phyloP scores from a whole-genome alignment of 2,329 filamentous ascomycete species.

The Dendryphion nanum region DNA sequence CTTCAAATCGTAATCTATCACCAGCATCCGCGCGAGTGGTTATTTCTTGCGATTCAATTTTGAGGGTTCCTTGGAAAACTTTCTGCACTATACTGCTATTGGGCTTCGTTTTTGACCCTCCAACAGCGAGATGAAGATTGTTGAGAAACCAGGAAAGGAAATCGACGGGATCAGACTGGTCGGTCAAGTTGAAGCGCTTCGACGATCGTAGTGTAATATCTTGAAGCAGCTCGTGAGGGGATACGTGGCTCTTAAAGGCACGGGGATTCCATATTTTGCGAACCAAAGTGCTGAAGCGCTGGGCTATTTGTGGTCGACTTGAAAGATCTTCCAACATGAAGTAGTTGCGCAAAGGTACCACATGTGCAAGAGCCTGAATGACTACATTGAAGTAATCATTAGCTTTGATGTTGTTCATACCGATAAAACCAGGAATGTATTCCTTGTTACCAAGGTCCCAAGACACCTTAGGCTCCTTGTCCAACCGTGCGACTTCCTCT shows the following conservation, averaged over 20 bases:
- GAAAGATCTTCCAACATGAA: constrained; percentile 83
- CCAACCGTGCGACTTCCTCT: constrained; percentile 75
- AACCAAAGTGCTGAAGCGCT: constrained; percentile 83
- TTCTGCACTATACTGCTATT: constrained; percentile 84
- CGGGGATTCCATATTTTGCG: constrained; percentile 98
- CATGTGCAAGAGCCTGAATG: constrained; percentile 87
- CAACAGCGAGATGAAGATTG: constrained; percentile 86
- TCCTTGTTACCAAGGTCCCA: constrained; percentile 80
- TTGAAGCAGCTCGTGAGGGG: constrained; percentile 93
- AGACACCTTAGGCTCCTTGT: constrained; percentile 61
- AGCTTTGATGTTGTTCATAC: constrained; percentile 99
- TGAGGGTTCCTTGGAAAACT: constrained; percentile 89
- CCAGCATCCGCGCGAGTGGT: constrained; percentile 85
- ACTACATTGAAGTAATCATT: constrained; percentile 99
- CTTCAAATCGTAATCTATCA: constrained; percentile 89
- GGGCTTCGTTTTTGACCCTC: constrained; percentile 83
- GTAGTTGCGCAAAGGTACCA: constrained; percentile 84
- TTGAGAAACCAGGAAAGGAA: constrained; percentile 98
- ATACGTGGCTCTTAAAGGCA: constrained; percentile 95
- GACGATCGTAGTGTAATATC: constrained; percentile 87
- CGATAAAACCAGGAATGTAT: constrained; percentile 92
- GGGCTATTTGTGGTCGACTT: constrained; percentile 73
- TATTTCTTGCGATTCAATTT: constrained; percentile 90
- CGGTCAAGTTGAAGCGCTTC: constrained; percentile 87
- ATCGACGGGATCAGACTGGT: constrained; percentile 92